Evolutionary conservation across 345 rosid species (phyloP).

Genomic region (Tarenaya hassleriana): DNA sequence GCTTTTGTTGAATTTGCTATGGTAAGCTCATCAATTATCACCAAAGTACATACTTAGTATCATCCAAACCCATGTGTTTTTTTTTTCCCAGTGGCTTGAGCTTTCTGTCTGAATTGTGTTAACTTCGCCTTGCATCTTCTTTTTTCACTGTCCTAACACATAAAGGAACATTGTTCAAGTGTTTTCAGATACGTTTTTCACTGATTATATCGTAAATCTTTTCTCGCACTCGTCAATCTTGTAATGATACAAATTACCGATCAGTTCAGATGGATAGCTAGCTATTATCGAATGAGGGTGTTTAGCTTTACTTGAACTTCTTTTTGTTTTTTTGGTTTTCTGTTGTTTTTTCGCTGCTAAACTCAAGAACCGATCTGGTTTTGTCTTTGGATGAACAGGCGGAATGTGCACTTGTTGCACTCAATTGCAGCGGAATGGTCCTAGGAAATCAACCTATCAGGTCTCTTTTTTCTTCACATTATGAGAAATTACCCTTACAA

Average conservation of each 20-base stretch:
- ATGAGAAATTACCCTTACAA: background rate
- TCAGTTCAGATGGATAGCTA: background rate
- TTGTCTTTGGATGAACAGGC: constrained; percentile 44
- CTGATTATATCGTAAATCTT: constrained; percentile 8
- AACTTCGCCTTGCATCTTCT: too few species aligned
- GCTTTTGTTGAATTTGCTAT: constrained; percentile 82
- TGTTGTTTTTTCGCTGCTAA: background rate
- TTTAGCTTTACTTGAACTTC: too few species aligned
- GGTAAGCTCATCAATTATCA: constrained; percentile 39
- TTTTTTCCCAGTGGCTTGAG: background rate
- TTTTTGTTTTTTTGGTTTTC: too few species aligned
- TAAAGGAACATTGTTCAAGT: too few species aligned
- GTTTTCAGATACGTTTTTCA: too few species aligned
- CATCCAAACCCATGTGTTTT: too few species aligned
- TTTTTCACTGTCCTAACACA: too few species aligned
- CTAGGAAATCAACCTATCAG: constrained; percentile 70
- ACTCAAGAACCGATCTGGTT: background rate
- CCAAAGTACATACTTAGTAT: background rate
- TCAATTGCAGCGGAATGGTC: constrained; percentile 67
- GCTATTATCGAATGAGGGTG: too few species aligned
- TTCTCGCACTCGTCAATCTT: background rate
- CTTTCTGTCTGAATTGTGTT: too few species aligned
- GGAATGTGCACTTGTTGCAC: constrained; percentile 68
- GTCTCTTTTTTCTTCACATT: constrained; percentile 24
- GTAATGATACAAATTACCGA: background rate